A percentile compares a stretch with the other conserved stretches of the same genome.
Conservation (phyloP, 164 flowering plant genomes). For the Macadamia integrifolia region DNA sequence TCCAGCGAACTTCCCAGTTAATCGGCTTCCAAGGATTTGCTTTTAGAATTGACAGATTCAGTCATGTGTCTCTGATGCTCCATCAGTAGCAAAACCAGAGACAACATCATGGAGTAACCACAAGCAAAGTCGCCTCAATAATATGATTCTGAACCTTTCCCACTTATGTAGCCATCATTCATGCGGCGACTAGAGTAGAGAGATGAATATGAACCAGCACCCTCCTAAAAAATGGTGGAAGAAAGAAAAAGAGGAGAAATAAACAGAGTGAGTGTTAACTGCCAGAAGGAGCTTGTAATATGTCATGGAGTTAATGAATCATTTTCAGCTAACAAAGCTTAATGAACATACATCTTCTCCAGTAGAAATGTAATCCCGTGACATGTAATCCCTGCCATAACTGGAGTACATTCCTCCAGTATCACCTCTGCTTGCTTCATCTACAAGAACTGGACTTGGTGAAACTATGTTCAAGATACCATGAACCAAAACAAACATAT, state of each 20-base stretch:
- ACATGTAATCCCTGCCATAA: slow-evolving; percentile 20
- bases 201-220: slow-evolving; percentile 17
- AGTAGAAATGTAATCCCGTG: slow-evolving; percentile 17
- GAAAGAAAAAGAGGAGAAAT: background rate
- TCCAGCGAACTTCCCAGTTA: slow-evolving; percentile 10
- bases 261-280: background rate
- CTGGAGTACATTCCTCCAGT: slow-evolving; percentile 14
- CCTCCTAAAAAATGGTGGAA: slow-evolving; percentile 12
- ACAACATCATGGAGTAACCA: slow-evolving; percentile 2
- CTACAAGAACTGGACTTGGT: slow-evolving; percentile 6
- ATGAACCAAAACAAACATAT: background rate
- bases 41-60: slow-evolving; percentile 3
- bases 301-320: background rate
- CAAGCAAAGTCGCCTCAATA: slow-evolving; percentile 23
- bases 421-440: slow-evolving; percentile 17
- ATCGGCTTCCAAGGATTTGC: slow-evolving; percentile 2
- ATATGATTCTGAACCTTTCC: slow-evolving; percentile 19
- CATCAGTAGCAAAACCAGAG: slow-evolving; percentile 1
- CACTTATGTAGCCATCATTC: slow-evolving; percentile 16
- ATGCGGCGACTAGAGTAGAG: slow-evolving; percentile 17
- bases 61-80: background rate
- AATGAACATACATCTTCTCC: slow-evolving; percentile 15
- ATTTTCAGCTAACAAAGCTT: background rate
- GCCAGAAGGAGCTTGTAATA: background rate
- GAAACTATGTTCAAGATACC: background rate